A percentile compares a stretch with the other conserved stretches of the same genome.
Evolutionary conservation across 2,329 filamentous ascomycete genomes (phyloP).

Genomic region (Emmonsiellopsis sp.): DNA sequence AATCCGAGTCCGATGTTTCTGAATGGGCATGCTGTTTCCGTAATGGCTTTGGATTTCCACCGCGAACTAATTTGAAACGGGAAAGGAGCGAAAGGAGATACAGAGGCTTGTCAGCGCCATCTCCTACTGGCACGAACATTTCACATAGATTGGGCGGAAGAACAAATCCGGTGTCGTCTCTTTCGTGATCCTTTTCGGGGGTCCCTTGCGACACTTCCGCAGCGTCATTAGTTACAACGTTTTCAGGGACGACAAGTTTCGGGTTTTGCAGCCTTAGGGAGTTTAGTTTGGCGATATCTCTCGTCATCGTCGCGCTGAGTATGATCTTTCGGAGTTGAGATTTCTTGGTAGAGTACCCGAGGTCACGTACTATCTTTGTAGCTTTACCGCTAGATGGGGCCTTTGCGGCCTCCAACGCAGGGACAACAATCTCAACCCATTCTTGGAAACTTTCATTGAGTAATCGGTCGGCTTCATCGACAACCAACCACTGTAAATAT

Average conservation of each 20-base stretch:
- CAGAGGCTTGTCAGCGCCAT: constrained; percentile 66
- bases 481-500: constrained; percentile 74
- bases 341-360: constrained; percentile 29
- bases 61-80: constrained; percentile 18
- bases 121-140: constrained; percentile 56
- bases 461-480: constrained; percentile 89
- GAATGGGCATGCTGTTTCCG: not conserved
- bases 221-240: constrained; percentile 23
- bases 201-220: constrained; percentile 2
- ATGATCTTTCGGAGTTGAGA: constrained; percentile 64
- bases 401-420: constrained; percentile 40
- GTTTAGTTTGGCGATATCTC: constrained; percentile 69
- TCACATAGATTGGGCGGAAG: constrained; percentile 58
- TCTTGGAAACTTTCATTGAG: constrained; percentile 88
- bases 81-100: constrained; percentile 65
- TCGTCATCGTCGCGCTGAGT: constrained; percentile 85
- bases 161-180: constrained; percentile 37
- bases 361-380: constrained; percentile 21
- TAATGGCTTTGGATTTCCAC: constrained; percentile 5
- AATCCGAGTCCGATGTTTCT: constrained; percentile 2
- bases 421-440: constrained; percentile 67
- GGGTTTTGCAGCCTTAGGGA: constrained; percentile 65
- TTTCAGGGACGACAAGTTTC: constrained; percentile 65
- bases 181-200: constrained; percentile 33
- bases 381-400: constrained; percentile 35